Percentiles rank a stretch among this genome's conserved stretches.
Conservation (phyloP, 2,329 filamentous ascomycete species). For the Ploettnerulaceae sp. region DNA sequence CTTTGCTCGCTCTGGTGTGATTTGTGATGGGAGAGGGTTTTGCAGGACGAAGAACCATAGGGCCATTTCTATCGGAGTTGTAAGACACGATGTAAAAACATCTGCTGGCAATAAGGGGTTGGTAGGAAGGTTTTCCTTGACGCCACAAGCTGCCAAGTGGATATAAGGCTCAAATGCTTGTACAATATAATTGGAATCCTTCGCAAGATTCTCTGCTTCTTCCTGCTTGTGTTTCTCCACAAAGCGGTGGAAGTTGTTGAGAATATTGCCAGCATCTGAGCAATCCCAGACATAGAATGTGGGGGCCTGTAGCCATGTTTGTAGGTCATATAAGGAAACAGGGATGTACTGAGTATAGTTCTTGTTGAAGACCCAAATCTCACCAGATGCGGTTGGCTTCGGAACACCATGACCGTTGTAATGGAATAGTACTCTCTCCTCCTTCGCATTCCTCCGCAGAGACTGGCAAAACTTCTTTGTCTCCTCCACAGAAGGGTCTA, state of each 20-base stretch:
- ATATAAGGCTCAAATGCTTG: constrained; percentile 68
- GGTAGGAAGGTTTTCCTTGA: constrained; percentile 88
- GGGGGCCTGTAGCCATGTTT: constrained; percentile 91
- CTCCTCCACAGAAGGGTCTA: constrained; percentile 95
- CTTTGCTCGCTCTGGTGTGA: constrained; percentile 78
- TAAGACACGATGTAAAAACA: constrained; percentile 91
- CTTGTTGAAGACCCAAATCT: constrained; percentile 99
- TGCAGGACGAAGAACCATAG: constrained; percentile 94
- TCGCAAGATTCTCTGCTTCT: constrained; percentile 68
- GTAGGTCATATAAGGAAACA: constrained; percentile 88
- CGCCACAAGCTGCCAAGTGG: constrained; percentile 84
- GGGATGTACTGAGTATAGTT: constrained; percentile 99
- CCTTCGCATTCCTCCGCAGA: constrained; percentile 85
- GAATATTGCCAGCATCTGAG: constrained; percentile 91
- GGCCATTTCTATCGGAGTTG: constrained; percentile 96
- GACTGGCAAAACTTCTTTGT: constrained; percentile 95
- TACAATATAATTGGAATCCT: constrained; percentile 80
- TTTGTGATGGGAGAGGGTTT: constrained; percentile 58
- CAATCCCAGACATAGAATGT: constrained; percentile 98
- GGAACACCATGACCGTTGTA: constrained; percentile 98
- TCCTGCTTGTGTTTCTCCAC: constrained; percentile 93
- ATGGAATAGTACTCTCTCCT: constrained; percentile 93
- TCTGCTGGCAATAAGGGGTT: constrained; percentile 92
- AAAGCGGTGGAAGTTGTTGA: constrained; percentile 90
- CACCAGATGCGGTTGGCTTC: constrained; percentile 88